These are phyloP conservation scores for Wickerhamiella bombiphila DNA, from an alignment of 805 yeast species.

Conservation along the genomic window DNA sequence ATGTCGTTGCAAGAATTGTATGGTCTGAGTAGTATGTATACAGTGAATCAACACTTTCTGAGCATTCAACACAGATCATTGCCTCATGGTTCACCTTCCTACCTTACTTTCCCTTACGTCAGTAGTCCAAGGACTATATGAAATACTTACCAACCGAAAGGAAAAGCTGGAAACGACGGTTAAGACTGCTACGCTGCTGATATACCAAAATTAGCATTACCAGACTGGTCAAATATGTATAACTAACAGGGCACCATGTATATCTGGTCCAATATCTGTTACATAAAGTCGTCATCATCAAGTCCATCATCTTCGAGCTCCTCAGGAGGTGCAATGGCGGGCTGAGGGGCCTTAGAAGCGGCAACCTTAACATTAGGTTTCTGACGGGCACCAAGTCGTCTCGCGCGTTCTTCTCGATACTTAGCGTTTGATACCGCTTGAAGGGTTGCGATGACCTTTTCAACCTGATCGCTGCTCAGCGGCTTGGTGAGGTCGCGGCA, in stretches of 20 bases:
- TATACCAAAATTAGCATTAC: too few relatives aligned
- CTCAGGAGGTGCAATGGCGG: slow-evolving; percentile 38
- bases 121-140: too few relatives aligned
- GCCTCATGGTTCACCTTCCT: background rate
- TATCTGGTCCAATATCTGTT: too few relatives aligned
- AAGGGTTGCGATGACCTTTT: slow-evolving; percentile 76
- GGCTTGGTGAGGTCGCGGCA: slow-evolving; percentile 76
- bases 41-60: slow-evolving; percentile 46
- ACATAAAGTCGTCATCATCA: slow-evolving; percentile 32
- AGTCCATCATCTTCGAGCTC: slow-evolving; percentile 28
- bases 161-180: too few relatives aligned
- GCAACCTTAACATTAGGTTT: slow-evolving; percentile 72
- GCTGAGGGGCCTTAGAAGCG: slow-evolving; percentile 41
- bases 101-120: background rate
- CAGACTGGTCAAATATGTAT: too few relatives aligned
- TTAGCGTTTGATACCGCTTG: slow-evolving; percentile 72
- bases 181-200: too few relatives aligned
- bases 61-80: slow-evolving; percentile 88
- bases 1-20: slow-evolving; percentile 66
- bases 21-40: slow-evolving; percentile 61
- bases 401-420: slow-evolving; percentile 79
- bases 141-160: too few relatives aligned
- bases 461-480: slow-evolving; percentile 60
- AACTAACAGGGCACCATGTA: too few relatives aligned
- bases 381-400: slow-evolving; percentile 80